Evolutionary conservation across 2,329 filamentous ascomycete species (phyloP).

Genomic region (Fusarium clavum): DNA sequence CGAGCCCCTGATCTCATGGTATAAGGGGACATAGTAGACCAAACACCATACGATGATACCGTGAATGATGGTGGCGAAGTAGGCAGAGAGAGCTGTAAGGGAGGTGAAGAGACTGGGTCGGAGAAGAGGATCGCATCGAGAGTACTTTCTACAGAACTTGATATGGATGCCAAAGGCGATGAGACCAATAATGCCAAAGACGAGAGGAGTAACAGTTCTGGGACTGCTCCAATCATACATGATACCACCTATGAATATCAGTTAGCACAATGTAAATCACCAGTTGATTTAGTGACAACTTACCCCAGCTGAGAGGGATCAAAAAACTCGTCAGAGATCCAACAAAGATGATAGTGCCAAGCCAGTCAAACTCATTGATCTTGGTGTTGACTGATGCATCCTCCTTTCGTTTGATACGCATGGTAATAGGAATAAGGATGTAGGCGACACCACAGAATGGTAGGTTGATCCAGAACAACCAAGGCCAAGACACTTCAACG

Average conservation of each 20-base stretch:
- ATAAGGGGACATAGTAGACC: conserved; percentile 40
- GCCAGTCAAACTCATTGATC: conserved; percentile 65
- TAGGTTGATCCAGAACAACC: conserved; percentile 75
- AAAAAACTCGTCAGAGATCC: conserved; percentile 61
- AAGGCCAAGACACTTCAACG: conserved; percentile 66
- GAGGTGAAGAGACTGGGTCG: conserved; percentile 43
- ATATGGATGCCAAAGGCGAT: conserved; percentile 37
- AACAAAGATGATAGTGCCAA: conserved; percentile 71
- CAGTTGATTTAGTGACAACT: conserved; percentile 3
- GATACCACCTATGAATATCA: conserved; percentile 61
- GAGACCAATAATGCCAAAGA: conserved; percentile 62
- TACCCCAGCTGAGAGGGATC: conserved; percentile 42
- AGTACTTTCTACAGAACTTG: conserved; percentile 36
- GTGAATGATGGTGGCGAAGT: conserved; percentile 40
- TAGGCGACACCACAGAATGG: conserved; percentile 57
- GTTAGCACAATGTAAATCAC: conserved; percentile 2
- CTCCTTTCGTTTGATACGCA: conserved; percentile 33
- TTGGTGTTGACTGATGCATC: conserved; percentile 21
- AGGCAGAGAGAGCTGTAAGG: conserved; percentile 37
- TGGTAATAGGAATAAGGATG: conserved; percentile 36
- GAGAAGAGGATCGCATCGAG: conserved; percentile 39
- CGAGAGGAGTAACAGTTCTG: conserved; percentile 70
- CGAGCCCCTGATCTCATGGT: conserved; percentile 40
- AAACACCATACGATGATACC: conserved; percentile 41
- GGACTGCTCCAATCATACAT: conserved; percentile 73